Evolutionary conservation across 2,329 filamentous ascomycete species (phyloP), one percentile per base, ranked within the genome.

Genomic region (Verticillium nubilum): DNA sequence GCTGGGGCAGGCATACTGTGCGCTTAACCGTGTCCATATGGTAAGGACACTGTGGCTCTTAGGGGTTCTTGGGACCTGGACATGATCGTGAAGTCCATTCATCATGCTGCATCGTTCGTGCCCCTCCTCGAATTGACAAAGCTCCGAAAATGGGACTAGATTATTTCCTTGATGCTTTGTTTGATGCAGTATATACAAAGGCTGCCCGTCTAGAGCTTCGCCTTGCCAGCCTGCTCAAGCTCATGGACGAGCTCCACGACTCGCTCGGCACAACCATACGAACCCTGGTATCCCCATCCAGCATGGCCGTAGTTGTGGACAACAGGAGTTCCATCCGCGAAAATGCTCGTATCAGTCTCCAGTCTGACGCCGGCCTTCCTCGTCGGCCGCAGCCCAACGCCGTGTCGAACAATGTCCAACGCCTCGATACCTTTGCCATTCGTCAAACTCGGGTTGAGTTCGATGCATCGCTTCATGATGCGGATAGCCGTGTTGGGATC

Each of bases 291-390:
- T 12, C 92, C 92, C 81, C 89, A 92, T 2, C 90, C 90, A 1
- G 85, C 87, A 71, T 92, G 89, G 0, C 90, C 90, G 66, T 93
- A 93, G 67, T 91, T 90, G 71, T 94, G 91, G 58, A 95, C 87
- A n/a, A 92, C 82, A 72, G 82, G 79, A 2, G 72, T 82, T 3
- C 84, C 80, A 6, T 84, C 86, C 56, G 81, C 76, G 29, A 75
- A 57, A 23, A 64, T 67, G 52, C 91, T 82, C 63, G 76, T 78
- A 70, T 93, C 89, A 68, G 80, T 87, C 74, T 96, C 92, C 15
- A 96, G 77, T 60, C 92, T 82, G 23, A 91, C 86, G 0, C 92
- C 92, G 1, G 83, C 88, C 59, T 85, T 80, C 57, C 93, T 80
- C 69, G 88, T 84, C 5, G 93, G 93, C 60, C 93, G 80, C 67